Base-by-base conservation (phyloP, 108 stramenopile genomes). In the Nitzschia putrida region DNA sequence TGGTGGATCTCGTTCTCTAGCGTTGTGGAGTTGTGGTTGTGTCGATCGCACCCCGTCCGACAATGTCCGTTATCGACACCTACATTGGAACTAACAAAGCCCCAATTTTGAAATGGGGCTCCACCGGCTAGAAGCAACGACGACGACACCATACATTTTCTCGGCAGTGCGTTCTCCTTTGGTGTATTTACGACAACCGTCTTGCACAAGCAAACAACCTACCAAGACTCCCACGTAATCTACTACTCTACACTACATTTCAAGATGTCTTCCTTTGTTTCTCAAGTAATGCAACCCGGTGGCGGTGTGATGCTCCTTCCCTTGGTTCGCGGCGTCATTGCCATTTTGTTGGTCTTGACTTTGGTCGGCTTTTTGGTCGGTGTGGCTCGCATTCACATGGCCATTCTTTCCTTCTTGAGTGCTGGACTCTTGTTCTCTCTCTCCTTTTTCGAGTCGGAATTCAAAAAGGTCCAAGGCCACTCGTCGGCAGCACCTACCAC, bases 311-410 rank as follows among this genome's bases (percentile, higher is more conserved):
- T 88, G 57, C 84, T 94, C 22, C 77, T 94, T 57, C 93, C 93
- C 26, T 91, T 90, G 59, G 91, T 94, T 44, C 77, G 88, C 14
- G 58, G 69, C 69, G 86, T 89, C 64, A 90, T 94, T 78, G 58
- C 57, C 11, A n/a, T 77, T 9, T 49, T 94, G 57, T 66, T 94
- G 18, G 57, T 90, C 13, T 66, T 88, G 72, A 84, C 82, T 43
- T 68, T 85, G 23, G 47, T 64, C 6, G 79, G 74, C 8, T 86
- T 86, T 61, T 53, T 84, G 23, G 76, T 74, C 12, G 90, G 82
- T 23, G 80, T 94, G 12, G 93, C 93, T 24, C 76, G 93, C 23
- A 82, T 94, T 66, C 93, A 94, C 76, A 94, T 94, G 93, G 88
- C 79, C 16, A 81, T 94, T 45, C 84, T 94, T 13, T 80, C 81